Evolutionary conservation across 2,329 filamentous ascomycete species (phyloP).

Genomic region (Zymoseptoria crescenta): DNA sequence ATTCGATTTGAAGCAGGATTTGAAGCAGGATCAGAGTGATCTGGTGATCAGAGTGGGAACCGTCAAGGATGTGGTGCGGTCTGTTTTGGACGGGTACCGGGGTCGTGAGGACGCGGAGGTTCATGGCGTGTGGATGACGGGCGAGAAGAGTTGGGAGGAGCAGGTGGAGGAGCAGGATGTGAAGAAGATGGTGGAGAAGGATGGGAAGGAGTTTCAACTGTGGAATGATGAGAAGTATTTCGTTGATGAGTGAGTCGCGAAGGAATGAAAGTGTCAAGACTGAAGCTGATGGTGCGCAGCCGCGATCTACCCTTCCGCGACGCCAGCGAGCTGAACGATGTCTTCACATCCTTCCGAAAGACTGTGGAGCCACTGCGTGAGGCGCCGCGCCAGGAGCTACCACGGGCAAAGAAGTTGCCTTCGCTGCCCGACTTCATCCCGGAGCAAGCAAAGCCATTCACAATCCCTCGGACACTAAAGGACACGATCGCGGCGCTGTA

Average conservation of each 20-base stretch:
- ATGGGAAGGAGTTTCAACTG: constrained; percentile 52
- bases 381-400: constrained; percentile 51
- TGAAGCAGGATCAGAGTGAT: constrained; percentile 53
- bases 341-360: constrained; percentile 70
- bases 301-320: constrained; percentile 55
- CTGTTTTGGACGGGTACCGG: constrained; percentile 46
- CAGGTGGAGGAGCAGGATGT: constrained; percentile 54
- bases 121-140: constrained; percentile 64
- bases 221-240: constrained; percentile 73
- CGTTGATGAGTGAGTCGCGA: constrained; percentile 68
- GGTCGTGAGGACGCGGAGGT: constrained; percentile 39
- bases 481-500: constrained; percentile 49
- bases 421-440: constrained; percentile 51
- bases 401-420: constrained; percentile 51
- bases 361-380: constrained; percentile 62
- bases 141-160: constrained; percentile 63
- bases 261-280: not conserved
- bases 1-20: constrained; percentile 60
- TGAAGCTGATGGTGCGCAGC: constrained; percentile 26
- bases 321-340: constrained; percentile 57
- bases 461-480: constrained; percentile 50
- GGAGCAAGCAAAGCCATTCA: constrained; percentile 54
- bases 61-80: constrained; percentile 50
- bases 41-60: constrained; percentile 58
- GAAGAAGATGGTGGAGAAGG: constrained; percentile 44